Conservation (phyloP, 257 asterid genomes). For the Salvia splendens region DNA sequence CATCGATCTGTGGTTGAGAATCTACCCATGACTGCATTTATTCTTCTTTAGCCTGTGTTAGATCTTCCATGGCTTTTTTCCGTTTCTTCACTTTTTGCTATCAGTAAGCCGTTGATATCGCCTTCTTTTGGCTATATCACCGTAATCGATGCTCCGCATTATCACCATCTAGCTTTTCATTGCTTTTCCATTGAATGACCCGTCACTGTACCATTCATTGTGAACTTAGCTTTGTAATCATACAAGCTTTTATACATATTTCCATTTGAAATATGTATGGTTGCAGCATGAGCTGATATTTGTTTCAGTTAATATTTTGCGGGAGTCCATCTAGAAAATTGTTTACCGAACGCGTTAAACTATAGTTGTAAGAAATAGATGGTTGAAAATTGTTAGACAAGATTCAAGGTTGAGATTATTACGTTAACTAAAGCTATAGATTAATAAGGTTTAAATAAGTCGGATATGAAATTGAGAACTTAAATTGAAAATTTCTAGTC, state of each 20-base stretch:
- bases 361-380: conserved; percentile 7
- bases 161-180: conserved; percentile 21
- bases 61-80: conserved; percentile 40
- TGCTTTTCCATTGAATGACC: conserved; percentile 12
- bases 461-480: no score
- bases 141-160: not conserved
- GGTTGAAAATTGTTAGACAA: conserved; percentile 20
- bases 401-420: not conserved
- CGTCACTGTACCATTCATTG: conserved; percentile 21
- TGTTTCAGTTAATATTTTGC: conserved; percentile 7
- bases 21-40: conserved; percentile 50
- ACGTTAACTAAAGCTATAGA: not conserved
- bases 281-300: not conserved
- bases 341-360: not conserved
- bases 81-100: conserved; percentile 38
- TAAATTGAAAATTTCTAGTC: no score
- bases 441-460: no score
- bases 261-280: not conserved
- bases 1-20: no score
- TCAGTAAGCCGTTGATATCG: conserved; percentile 9
- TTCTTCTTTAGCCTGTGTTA: conserved; percentile 59
- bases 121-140: not conserved
- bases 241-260: conserved; percentile 7
- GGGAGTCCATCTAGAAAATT: not conserved
- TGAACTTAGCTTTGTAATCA: conserved; percentile 23